These are phyloP conservation scores for Leptodermis oblonga DNA, from an alignment of 257 asterid species.

Conservation along the genomic window DNA sequence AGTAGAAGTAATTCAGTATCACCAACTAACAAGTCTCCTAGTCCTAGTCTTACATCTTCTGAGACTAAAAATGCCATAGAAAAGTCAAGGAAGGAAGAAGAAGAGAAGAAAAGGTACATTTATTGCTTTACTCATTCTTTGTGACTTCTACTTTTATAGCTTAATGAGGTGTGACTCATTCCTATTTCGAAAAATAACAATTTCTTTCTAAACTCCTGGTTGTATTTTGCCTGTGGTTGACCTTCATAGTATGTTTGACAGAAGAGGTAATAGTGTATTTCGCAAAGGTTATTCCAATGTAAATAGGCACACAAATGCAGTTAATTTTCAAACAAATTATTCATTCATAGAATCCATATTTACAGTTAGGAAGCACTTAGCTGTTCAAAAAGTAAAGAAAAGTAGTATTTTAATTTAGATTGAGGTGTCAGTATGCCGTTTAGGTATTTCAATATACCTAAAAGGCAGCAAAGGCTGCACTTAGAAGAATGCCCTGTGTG, in stretches of 20 bases:
- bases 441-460: not conserved
- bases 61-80: conserved; percentile 53
- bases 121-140: not conserved
- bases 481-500: not conserved
- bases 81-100: conserved; percentile 63
- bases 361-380: not conserved
- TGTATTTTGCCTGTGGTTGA: not conserved
- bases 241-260: not conserved
- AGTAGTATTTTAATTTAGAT: not conserved
- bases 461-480: not conserved
- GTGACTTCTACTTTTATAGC: not conserved
- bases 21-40: conserved; percentile 53
- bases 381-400: not conserved
- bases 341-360: not conserved
- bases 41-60: conserved; percentile 46
- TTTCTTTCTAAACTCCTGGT: not conserved
- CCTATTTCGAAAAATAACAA: too few relatives aligned
- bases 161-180: too few relatives aligned
- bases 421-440: not conserved
- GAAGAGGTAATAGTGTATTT: not conserved
- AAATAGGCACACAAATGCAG: not conserved
- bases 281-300: not conserved
- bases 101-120: conserved; percentile 61
- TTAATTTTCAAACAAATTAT: not conserved
- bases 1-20: conserved; percentile 58